Conservation (phyloP, 2,329 filamentous ascomycete species). For the Aspergillus quadricinctus region DNA sequence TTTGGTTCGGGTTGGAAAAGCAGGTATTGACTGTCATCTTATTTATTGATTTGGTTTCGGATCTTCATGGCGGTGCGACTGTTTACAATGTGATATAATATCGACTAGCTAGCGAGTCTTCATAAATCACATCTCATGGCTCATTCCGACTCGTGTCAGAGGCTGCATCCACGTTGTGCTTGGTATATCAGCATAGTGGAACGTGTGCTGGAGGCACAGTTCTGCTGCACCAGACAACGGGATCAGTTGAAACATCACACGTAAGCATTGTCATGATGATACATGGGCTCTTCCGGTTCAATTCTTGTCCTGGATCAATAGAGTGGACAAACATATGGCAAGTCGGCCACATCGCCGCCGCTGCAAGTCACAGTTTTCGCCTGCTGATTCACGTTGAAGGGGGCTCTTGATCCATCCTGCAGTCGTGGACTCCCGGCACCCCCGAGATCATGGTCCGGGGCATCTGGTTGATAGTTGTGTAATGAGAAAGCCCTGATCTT, state of each 20-base stretch:
- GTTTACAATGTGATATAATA: neutral
- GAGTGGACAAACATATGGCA: neutral
- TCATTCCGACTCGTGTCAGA: neutral
- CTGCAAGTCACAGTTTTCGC: no score
- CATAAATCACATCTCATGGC: neutral
- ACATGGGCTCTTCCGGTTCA: neutral
- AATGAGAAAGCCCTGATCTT: no score
- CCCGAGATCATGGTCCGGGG: no score
- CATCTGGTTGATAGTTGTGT: no score
- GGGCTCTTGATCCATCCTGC: no score
- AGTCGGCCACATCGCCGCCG: no score
- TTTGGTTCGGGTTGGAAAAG: constrained; percentile 5
- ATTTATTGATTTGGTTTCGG: neutral
- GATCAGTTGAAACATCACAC: neutral
- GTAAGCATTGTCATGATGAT: neutral
- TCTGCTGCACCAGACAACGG: neutral
- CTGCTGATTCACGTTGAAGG: no score
- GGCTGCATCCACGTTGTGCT: neutral
- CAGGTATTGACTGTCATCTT: neutral
- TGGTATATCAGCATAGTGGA: neutral
- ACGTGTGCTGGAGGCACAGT: neutral
- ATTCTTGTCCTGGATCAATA: neutral
- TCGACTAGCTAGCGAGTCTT: neutral
- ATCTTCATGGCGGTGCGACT: neutral
- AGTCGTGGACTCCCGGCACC: no score